Evolutionary conservation across 225 moss, liverwort and hornwort genomes (phyloP).

Genomic region (Sphagnum contortum): DNA sequence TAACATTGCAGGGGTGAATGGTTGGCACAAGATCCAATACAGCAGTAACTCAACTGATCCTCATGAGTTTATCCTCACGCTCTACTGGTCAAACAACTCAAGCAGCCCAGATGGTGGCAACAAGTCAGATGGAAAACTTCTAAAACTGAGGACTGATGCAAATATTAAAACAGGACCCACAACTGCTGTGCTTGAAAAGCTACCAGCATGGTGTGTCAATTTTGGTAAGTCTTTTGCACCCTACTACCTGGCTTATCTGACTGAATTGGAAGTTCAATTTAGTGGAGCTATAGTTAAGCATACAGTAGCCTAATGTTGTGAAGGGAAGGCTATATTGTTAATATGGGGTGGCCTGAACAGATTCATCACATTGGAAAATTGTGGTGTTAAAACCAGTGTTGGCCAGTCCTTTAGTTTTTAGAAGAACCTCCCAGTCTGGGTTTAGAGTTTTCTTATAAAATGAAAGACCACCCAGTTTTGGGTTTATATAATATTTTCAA

Average conservation of each 20-base stretch:
- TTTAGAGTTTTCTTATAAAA: too few relatives aligned
- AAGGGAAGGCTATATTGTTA: too few relatives aligned
- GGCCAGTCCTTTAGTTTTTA: too few relatives aligned
- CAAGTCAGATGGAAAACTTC: constrained; percentile 18
- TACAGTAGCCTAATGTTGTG: too few relatives aligned
- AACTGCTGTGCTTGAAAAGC: constrained; percentile 34
- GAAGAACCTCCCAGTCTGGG: too few relatives aligned
- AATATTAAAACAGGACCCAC: constrained; percentile 40
- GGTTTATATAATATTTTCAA: too few relatives aligned
- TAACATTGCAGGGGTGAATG: constrained; percentile 34
- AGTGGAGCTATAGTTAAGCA: too few relatives aligned
- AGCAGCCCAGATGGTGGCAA: neutral
- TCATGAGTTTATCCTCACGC: constrained; percentile 35
- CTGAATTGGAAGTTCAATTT: neutral
- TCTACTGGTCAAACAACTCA: constrained; percentile 50
- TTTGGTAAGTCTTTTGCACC: constrained; percentile 87
- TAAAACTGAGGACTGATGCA: constrained; percentile 76
- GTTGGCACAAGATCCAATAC: constrained; percentile 77
- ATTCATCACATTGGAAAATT: too few relatives aligned
- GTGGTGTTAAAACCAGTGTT: too few relatives aligned
- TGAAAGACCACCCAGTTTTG: too few relatives aligned
- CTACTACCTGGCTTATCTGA: constrained; percentile 64
- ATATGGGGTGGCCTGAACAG: too few relatives aligned
- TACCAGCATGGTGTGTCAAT: constrained; percentile 70
- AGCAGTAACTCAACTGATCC: constrained; percentile 32